Evolutionary conservation across 192 early-diverging fungal genomes (phyloP), one percentile per base, ranked within the genome.

Genomic region (Coemansia sp.): DNA sequence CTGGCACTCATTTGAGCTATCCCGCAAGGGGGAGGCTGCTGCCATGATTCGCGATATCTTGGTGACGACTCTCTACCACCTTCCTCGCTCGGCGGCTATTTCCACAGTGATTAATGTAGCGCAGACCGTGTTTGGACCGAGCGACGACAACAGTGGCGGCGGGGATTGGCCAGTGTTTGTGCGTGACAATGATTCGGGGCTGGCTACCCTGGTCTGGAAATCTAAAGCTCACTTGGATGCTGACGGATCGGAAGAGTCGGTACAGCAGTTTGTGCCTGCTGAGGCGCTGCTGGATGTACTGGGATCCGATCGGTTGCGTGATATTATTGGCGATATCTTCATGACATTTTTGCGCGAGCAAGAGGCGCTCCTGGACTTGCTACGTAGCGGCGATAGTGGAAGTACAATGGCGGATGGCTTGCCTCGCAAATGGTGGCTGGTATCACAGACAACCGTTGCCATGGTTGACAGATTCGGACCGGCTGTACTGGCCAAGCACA

Each of bases 341-440:
- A 82, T 95, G 61, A 84, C 83, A 55, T 67, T 95, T 31, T 63
- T 94, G 48, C 89, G 90, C 40, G 86, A 91, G 50, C 92, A 93
- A 18, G 69, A 69, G 35, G 73, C 65, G 76, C 82, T 53, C 74
- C 82, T 39, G 70, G 87, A 40, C 67, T 75, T 82, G 61, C 68
- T 48, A 59, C 77, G 67, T 21, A 59, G 59, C 8, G 60, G 74
- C 33, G 28, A 35, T 8, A 18, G 9, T 3, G 46, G 42, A 9
- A 35, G 56, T 7, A 23, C 20, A 20, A 20, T 23, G 13, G 24
- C 64, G 6, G 55, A 50, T 2, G 50, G n/a, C 16, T 24, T 70
- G 39, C 26, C 45, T 16, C 69, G 65, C 39, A 71, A 61, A 38
- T 82, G 79, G 79, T 76, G 79, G 79, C 28, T 77, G 20, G 67